Conservation (phyloP, 768 basidiomycete species). For the Mycena epipterygia region DNA sequence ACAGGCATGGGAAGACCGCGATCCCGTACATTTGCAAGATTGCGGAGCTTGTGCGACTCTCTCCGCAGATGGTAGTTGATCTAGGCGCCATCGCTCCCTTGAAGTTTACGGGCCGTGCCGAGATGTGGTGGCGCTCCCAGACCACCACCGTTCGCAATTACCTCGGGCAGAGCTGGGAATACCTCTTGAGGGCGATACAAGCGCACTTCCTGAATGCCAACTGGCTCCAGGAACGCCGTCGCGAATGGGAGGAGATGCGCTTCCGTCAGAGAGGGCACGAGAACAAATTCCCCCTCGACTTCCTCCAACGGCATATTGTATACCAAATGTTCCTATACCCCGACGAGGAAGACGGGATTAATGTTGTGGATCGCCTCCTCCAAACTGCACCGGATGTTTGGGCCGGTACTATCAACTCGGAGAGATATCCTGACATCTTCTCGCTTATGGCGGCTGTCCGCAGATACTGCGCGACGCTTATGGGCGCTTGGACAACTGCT, state of each 20-base stretch:
- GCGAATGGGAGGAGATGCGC: conserved; percentile 15
- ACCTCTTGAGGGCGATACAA: neutral
- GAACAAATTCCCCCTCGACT: conserved; percentile 4
- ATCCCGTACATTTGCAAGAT: conserved; percentile 9
- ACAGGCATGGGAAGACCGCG: neutral
- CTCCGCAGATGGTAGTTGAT: conserved; percentile 12
- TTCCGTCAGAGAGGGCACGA: conserved; percentile 11
- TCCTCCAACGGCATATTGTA: neutral
- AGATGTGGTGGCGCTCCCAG: conserved; percentile 11
- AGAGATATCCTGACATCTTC: neutral
- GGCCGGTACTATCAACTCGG: conserved; percentile 5
- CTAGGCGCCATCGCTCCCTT: conserved; percentile 8
- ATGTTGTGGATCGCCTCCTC: neutral
- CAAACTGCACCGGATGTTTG: neutral
- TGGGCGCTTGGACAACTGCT: conserved; percentile 21
- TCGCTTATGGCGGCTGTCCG: neutral
- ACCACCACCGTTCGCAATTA: neutral
- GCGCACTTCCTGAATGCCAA: conserved; percentile 14
- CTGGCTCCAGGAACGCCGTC: neutral
- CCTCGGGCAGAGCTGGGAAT: conserved; percentile 8
- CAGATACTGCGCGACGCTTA: neutral
- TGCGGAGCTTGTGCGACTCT: conserved; percentile 1
- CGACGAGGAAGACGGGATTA: neutral
- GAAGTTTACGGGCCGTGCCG: conserved; percentile 1
- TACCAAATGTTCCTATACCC: conserved; percentile 1